Evolutionary conservation across 169 alveolate genomes (phyloP).

Genomic region (Plasmodium malariae): DNA sequence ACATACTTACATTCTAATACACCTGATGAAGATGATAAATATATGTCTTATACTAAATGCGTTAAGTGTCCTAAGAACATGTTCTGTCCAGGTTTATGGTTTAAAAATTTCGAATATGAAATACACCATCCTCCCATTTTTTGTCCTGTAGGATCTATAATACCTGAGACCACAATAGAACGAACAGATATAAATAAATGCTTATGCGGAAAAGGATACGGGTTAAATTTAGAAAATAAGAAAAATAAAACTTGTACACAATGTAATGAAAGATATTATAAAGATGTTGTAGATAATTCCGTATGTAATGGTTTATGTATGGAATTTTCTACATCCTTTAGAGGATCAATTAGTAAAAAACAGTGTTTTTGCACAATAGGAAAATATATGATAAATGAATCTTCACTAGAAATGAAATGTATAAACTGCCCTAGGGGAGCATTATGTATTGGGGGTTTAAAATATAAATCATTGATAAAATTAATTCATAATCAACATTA

Average conservation of each 20-base stretch:
- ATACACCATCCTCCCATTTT: conserved; percentile 84
- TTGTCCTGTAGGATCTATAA: conserved; percentile 84
- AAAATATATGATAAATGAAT: conserved; percentile 80
- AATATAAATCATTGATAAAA: conserved; percentile 66
- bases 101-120: conserved; percentile 40
- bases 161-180: conserved; percentile 81
- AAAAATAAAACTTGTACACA: conserved; percentile 73
- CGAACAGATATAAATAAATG: conserved; percentile 82
- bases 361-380: conserved; percentile 87
- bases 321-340: conserved; percentile 85
- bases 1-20: not conserved
- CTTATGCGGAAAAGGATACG: conserved; percentile 83
- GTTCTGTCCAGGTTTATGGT: conserved; percentile 75
- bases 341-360: conserved; percentile 83
- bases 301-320: conserved; percentile 86
- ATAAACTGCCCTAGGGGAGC: conserved; percentile 84
- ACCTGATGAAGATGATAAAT: not conserved
- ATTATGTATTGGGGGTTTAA: conserved; percentile 85
- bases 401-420: conserved; percentile 72
- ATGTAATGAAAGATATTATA: conserved; percentile 85
- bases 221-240: conserved; percentile 33
- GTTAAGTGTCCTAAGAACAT: conserved; percentile 35
- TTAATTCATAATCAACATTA: conserved; percentile 74
- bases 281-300: conserved; percentile 87
- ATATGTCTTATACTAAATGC: conserved; percentile 11